Conservation (phyloP, 2,329 filamentous ascomycete species). For the Pseudopyricularia javanii region DNA sequence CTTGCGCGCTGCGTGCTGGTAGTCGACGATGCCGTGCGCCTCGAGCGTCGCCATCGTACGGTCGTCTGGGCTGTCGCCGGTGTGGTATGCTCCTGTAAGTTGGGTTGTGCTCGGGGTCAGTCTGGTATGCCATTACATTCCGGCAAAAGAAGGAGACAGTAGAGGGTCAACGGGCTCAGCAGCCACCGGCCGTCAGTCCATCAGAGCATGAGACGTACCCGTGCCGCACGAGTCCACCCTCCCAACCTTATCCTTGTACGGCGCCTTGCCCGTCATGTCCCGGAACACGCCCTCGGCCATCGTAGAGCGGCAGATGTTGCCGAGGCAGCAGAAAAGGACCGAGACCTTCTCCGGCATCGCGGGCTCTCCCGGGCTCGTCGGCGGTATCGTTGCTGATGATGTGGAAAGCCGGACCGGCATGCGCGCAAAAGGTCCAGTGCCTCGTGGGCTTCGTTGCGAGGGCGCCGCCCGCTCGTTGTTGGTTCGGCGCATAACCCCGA, state of each 20-base stretch:
- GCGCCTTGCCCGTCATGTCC: constrained; percentile 48
- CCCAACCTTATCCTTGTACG: constrained; percentile 47
- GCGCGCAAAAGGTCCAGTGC: not conserved
- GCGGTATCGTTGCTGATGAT: not conserved
- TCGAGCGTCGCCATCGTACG: constrained; percentile 72
- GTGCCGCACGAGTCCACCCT: constrained; percentile 84
- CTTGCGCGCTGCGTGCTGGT: constrained; percentile 65
- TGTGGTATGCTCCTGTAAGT: constrained; percentile 54
- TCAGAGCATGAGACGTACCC: constrained; percentile 22
- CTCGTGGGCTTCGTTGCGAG: not conserved
- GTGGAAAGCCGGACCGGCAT: not conserved
- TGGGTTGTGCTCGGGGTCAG: not conserved
- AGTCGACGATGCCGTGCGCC: constrained; percentile 63
- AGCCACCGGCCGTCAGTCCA: not conserved
- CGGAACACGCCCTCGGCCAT: constrained; percentile 96
- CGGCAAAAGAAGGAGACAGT: not conserved
- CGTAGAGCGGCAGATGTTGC: constrained; percentile 88
- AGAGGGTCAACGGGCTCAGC: too few relatives aligned
- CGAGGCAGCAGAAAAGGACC: constrained; percentile 89
- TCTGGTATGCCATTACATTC: not conserved
- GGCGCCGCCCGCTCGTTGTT: not conserved
- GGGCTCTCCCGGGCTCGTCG: not conserved
- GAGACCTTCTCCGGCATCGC: constrained; percentile 29
- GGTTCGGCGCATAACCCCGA: not conserved
- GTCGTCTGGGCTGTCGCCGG: constrained; percentile 62